Percentiles rank a stretch among this genome's conserved stretches.
Conservation (phyloP, 805 yeast genomes). For the Jamesozyma jinghongensis region DNA sequence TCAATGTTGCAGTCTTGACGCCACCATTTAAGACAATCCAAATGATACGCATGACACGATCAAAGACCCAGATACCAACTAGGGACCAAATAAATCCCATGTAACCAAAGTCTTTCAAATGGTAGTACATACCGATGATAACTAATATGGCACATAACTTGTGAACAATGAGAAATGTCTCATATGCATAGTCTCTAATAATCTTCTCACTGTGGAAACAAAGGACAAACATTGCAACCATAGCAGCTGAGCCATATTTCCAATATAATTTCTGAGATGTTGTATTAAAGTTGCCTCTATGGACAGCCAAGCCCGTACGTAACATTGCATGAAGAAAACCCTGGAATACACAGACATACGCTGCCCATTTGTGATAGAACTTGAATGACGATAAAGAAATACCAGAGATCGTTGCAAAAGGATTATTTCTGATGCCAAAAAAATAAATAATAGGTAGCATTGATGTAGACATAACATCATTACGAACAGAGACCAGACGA, state of each 20-base stretch:
- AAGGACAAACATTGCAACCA: slow-evolving; percentile 36
- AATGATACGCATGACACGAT: slow-evolving; percentile 39
- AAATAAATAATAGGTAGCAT: slow-evolving; percentile 50
- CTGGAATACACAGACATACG: slow-evolving; percentile 41
- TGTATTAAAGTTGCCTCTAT: slow-evolving; percentile 34
- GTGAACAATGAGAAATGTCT: slow-evolving; percentile 50
- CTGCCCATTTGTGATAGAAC: slow-evolving; percentile 58
- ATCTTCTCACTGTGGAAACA: slow-evolving; percentile 41
- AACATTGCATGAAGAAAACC: slow-evolving; percentile 48
- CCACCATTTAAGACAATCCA: slow-evolving; percentile 31
- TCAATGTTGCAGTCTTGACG: slow-evolving; percentile 16
- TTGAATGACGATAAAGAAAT: slow-evolving; percentile 52
- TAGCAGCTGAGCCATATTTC: slow-evolving; percentile 42
- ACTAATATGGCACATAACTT: slow-evolving; percentile 46
- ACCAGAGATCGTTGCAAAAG: slow-evolving; percentile 53
- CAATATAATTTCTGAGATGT: slow-evolving; percentile 41
- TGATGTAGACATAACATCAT: slow-evolving; percentile 42
- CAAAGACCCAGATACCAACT: slow-evolving; percentile 43
- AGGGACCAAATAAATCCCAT: slow-evolving; percentile 40
- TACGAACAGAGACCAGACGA: slow-evolving; percentile 44
- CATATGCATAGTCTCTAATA: slow-evolving; percentile 49
- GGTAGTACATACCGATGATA: slow-evolving; percentile 49
- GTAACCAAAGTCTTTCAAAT: slow-evolving; percentile 45
- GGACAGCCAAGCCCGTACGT: slow-evolving; percentile 40
- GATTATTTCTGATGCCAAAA: slow-evolving; percentile 68